phyloP scores from a whole-genome alignment of 805 yeast species.

The Wickerhamiella lipophila region DNA sequence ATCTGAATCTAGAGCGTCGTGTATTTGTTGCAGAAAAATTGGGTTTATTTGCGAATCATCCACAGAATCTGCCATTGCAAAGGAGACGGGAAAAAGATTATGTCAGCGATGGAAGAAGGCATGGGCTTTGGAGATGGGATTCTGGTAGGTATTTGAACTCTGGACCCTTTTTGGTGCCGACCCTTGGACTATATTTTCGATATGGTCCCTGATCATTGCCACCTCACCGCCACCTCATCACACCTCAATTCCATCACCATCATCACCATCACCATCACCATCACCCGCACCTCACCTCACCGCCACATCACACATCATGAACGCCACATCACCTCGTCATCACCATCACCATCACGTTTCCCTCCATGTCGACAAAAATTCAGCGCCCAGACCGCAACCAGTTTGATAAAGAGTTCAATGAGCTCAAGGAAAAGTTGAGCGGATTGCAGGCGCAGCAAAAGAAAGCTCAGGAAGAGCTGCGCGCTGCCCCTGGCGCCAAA shows the following conservation, averaged over 20 bases:
- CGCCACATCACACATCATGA: no score
- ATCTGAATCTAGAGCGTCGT: conserved; percentile 14
- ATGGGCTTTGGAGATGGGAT: neutral
- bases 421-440: conserved; percentile 23
- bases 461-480: conserved; percentile 21
- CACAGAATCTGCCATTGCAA: conserved; percentile 3
- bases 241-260: no score
- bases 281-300: no score
- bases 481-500: conserved; percentile 16
- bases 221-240: neutral
- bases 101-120: neutral
- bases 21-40: conserved; percentile 13
- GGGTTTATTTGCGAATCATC: conserved; percentile 10
- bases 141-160: no score
- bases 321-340: neutral
- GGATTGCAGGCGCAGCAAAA: conserved; percentile 22
- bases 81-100: neutral
- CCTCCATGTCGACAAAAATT: neutral
- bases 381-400: conserved; percentile 24
- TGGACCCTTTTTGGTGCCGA: no score
- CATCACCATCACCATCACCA: no score
- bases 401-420: conserved; percentile 23
- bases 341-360: neutral
- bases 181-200: no score
- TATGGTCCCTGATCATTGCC: no score